Base-by-base conservation (phyloP, 2,329 filamentous ascomycete species). In the Periconia digitata region DNA sequence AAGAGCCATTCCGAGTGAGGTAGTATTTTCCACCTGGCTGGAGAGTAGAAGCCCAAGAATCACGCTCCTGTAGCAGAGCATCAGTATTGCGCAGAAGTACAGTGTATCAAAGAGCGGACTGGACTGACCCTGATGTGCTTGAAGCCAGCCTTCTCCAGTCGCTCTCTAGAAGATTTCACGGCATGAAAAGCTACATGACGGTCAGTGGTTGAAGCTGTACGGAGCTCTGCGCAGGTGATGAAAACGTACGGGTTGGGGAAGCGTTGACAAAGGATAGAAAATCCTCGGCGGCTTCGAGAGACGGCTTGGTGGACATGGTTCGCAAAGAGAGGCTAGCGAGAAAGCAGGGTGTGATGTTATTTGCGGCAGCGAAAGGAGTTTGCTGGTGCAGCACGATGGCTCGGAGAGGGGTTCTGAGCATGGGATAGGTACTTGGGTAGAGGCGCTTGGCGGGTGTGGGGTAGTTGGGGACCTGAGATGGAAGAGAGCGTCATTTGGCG, bases 251-350 rank as follows among this genome's bases (percentile, higher is more conserved):
- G 44, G 92, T 95, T 12, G 94, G 94, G 49, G 92, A 96, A 55
- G 86, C 89, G 74, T 96, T 95, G 71, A 96, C 86, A 76, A 96
- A 96, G 74, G 90, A 87, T 67, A 96, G 76, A 72, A 96, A 96
- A 78, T 95, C 90, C 74, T 87, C 77, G 46, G 89, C 89, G 47
- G 67, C 74, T 52, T 74, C 62, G 47, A 76, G 65, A 1, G 74
- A 74, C 12, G 71, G 69, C 50, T 71, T 72, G 57, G 64, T 52
- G 21, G 69, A 51, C 70, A 72, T 72, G 52, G 58, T 62, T 46
- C 54, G 53, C 13, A 55, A 44, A 59, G 49, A 56, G 47, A 53
- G 40, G 54, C 55, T 43, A 56, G 43, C n/a, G 27, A 60, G 37
- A 56, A 51, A 44, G 46, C 54, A 35, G 51, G 54, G 46, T 22